Percentiles rank a stretch among this genome's conserved stretches.
These are phyloP conservation scores for Tardiomyces blankii DNA, from an alignment of 1,139 yeast species.

Conservation along the genomic window DNA sequence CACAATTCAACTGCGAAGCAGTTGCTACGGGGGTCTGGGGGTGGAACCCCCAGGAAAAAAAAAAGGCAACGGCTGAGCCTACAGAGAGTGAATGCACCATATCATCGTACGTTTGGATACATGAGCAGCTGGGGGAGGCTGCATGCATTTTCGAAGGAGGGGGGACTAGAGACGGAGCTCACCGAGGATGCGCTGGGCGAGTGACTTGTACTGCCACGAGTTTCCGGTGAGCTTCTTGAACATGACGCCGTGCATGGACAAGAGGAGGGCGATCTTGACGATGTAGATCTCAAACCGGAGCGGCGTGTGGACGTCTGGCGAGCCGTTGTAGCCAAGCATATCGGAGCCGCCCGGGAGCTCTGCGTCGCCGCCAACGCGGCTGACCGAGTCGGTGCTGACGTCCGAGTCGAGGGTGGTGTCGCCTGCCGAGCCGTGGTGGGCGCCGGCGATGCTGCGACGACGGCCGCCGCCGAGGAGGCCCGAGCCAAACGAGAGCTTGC, in stretches of 20 bases:
- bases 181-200: conserved; percentile 76
- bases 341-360: conserved; percentile 31
- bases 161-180: conserved; percentile 49
- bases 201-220: conserved; percentile 91
- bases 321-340: conserved; percentile 12
- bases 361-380: conserved; percentile 20
- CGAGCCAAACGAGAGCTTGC: conserved; percentile 18
- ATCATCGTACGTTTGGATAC: no score
- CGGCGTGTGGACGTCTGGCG: conserved; percentile 31
- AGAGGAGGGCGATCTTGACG: conserved; percentile 80
- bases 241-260: conserved; percentile 82
- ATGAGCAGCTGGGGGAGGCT: no score
- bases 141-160: no score
- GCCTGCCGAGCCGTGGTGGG: conserved; percentile 13
- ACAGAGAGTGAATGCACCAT: no score
- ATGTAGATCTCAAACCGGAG: conserved; percentile 85
- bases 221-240: conserved; percentile 90
- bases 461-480: conserved; percentile 12
- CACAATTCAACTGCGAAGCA: no score
- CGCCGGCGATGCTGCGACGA: conserved; percentile 8
- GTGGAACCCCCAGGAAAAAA: no score
- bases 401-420: conserved; percentile 16
- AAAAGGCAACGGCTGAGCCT: no score
- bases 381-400: conserved; percentile 25
- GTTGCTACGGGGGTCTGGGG: no score